These are phyloP conservation scores for Sechiopsis laciniata DNA, from an alignment of 306 rosid species.

Conservation along the genomic window DNA sequence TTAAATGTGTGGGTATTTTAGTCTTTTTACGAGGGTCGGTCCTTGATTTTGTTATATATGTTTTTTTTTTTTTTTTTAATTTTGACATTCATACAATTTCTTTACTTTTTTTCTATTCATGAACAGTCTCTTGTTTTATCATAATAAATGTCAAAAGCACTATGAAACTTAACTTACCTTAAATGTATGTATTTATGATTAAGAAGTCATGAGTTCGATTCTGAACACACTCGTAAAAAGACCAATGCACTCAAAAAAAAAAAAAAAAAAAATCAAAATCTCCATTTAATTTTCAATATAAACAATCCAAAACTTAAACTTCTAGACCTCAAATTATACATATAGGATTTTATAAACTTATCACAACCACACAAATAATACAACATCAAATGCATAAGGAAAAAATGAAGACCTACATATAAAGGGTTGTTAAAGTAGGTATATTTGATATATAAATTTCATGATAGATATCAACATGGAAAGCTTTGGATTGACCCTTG, in stretches of 20 bases:
- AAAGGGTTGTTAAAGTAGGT: background rate
- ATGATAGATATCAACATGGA: conserved; percentile 9
- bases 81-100: too few relatives aligned
- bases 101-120: too few relatives aligned
- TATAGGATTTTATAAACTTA: background rate
- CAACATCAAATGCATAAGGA: background rate
- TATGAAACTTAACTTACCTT: background rate
- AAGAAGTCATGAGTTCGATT: too few relatives aligned
- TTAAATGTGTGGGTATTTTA: too few relatives aligned
- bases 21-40: too few relatives aligned
- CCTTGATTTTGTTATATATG: too few relatives aligned
- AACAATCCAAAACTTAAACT: background rate
- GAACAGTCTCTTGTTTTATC: too few relatives aligned
- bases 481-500: background rate
- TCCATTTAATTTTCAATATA: background rate
- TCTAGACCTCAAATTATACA: background rate
- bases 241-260: too few relatives aligned
- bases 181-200: too few relatives aligned
- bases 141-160: background rate
- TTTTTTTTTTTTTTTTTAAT: too few relatives aligned
- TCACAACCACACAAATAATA: background rate
- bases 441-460: background rate
- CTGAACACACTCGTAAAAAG: too few relatives aligned
- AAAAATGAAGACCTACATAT: background rate
- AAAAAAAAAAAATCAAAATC: background rate